phyloP scores from a whole-genome alignment of 306 rosid genomes.

The Calophaca sinica region DNA sequence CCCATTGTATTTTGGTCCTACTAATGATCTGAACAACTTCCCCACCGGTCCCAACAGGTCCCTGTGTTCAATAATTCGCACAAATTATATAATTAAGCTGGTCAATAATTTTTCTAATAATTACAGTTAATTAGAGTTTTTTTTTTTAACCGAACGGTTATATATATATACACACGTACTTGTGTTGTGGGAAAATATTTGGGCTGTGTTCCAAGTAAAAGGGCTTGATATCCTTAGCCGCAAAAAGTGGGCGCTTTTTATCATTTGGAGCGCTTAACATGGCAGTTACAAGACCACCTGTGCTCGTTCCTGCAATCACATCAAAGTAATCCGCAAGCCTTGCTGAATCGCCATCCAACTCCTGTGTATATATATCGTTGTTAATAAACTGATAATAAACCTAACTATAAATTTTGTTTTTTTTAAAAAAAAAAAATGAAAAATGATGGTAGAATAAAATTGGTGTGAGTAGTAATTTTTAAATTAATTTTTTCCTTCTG shows the following conservation, averaged over 20 bases:
- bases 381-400: too few species aligned
- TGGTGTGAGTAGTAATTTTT: too few species aligned
- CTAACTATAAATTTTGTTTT: too few species aligned
- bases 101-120: too few species aligned
- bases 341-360: constrained; percentile 70
- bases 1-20: constrained; percentile 82
- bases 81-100: too few species aligned
- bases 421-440: too few species aligned
- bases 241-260: constrained; percentile 58
- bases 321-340: constrained; percentile 80
- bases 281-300: constrained; percentile 71
- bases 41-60: neutral
- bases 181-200: constrained; percentile 60
- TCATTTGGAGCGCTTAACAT: constrained; percentile 67
- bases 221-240: constrained; percentile 63
- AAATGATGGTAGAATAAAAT: too few species aligned
- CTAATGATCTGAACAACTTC: constrained; percentile 28
- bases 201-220: constrained; percentile 65
- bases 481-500: too few species aligned
- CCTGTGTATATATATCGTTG: constrained; percentile 35
- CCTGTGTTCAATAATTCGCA: neutral
- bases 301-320: constrained; percentile 75
- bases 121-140: too few species aligned
- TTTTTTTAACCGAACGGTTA: too few species aligned
- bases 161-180: neutral